Conservation (phyloP, 1,139 yeast species). For the Diutina mesorugosa region DNA sequence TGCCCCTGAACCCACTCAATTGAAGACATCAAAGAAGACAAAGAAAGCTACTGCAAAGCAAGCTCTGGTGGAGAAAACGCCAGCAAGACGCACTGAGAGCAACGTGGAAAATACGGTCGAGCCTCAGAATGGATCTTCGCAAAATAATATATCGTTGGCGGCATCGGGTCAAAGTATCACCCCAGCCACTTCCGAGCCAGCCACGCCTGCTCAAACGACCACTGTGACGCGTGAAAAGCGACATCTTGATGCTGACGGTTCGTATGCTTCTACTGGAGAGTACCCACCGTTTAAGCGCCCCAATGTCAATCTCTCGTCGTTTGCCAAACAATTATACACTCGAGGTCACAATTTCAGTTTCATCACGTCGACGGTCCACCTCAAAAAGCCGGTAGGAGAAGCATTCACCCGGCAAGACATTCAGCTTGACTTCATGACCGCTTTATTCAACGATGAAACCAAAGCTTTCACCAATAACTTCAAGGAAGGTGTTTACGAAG, state of each 20-base stretch:
- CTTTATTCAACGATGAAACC: conserved; percentile 49
- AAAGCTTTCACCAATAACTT: conserved; percentile 58
- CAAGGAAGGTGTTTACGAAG: conserved; percentile 22
- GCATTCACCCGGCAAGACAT: conserved; percentile 85
- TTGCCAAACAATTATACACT: neutral
- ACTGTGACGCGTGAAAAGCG: neutral
- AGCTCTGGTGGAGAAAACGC: too few relatives aligned
- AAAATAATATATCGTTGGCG: too few relatives aligned
- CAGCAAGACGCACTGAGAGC: too few relatives aligned
- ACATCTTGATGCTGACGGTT: neutral
- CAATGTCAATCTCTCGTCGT: neutral
- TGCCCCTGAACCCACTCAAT: too few relatives aligned
- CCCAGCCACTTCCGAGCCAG: too few relatives aligned
- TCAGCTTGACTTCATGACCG: conserved; percentile 65
- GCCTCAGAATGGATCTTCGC: too few relatives aligned
- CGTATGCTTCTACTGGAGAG: neutral
- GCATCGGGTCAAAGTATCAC: too few relatives aligned
- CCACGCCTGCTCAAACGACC: too few relatives aligned
- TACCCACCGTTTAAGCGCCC: neutral
- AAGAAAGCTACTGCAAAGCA: too few relatives aligned
- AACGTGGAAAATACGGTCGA: too few relatives aligned
- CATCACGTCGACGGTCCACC: conserved; percentile 23
- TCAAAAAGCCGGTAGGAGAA: conserved; percentile 86
- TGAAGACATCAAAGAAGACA: too few relatives aligned
- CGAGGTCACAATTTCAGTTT: neutral